Percentiles rank a stretch among this genome's conserved stretches.
Evolutionary conservation across 768 basidiomycete species (phyloP).

Genomic region (Filobasidium wieringae): DNA sequence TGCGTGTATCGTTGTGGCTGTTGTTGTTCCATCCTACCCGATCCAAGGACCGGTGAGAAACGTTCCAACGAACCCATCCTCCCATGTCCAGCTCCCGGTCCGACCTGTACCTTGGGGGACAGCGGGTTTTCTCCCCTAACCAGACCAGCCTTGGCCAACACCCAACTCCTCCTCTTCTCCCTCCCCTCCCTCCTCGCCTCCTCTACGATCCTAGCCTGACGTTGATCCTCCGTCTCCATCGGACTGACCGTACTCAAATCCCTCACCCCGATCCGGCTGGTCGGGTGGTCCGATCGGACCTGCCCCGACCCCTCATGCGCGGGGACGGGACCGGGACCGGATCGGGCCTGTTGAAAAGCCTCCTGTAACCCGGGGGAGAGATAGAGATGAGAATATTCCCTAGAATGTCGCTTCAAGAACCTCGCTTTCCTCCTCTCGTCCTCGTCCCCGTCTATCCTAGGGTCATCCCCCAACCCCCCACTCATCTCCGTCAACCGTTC

Average conservation of each 20-base stretch:
- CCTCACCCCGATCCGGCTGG: neutral
- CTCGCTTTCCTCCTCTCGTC: constrained; percentile 9
- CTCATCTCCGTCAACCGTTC: neutral
- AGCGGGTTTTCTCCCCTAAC: neutral
- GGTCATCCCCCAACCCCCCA: neutral
- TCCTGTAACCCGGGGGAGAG: neutral
- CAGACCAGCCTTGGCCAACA: constrained; percentile 9
- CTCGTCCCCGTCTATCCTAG: neutral
- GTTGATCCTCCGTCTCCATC: constrained; percentile 1
- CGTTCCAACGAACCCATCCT: neutral
- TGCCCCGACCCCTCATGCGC: neutral
- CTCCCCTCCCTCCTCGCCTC: constrained; percentile 7
- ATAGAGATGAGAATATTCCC: constrained; percentile 14
- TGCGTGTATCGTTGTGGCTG: neutral
- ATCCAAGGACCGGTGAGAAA: neutral
- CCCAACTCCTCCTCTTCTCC: constrained; percentile 14
- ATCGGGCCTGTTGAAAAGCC: neutral
- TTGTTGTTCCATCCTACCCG: too few species aligned
- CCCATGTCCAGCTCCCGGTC: neutral
- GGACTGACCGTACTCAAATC: neutral
- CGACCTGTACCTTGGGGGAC: neutral
- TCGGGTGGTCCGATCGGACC: neutral
- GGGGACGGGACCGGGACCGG: neutral
- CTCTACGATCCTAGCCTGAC: neutral
- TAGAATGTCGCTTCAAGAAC: constrained; percentile 16